Evolutionary conservation across 768 basidiomycete genomes (phyloP).

Genomic region (Mycena vulgaris): DNA sequence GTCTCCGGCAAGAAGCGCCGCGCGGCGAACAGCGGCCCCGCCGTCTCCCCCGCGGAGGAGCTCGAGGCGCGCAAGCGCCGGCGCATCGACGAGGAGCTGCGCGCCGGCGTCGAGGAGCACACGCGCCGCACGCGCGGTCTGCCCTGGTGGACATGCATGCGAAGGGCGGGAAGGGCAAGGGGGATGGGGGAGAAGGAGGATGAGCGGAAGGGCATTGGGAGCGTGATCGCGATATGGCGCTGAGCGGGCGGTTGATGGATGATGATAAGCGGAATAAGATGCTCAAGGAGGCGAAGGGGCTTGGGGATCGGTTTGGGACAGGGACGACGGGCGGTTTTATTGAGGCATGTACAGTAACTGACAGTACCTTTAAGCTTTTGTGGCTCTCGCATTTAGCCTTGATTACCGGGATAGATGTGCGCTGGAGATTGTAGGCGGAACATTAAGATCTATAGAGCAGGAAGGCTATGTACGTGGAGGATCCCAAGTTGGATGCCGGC

Average conservation of each 20-base stretch:
- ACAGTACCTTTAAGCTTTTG: no score
- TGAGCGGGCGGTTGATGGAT: constrained; percentile 92
- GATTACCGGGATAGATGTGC: no score
- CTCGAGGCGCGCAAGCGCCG: constrained; percentile 68
- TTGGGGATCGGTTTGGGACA: constrained; percentile 88
- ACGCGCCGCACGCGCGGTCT: constrained; percentile 70
- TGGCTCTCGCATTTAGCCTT: no score
- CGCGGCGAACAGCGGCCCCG: constrained; percentile 68
- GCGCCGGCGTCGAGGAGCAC: constrained; percentile 83
- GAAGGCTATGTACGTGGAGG: no score
- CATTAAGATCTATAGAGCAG: no score
- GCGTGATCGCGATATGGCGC: constrained; percentile 89
- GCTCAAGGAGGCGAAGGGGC: constrained; percentile 84
- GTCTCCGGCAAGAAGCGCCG: constrained; percentile 92
- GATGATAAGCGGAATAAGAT: constrained; percentile 84
- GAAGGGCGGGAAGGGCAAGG: constrained; percentile 52
- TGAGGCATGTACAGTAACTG: no score
- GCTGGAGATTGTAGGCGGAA: no score
- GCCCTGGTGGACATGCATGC: constrained; percentile 71
- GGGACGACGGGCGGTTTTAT: constrained; percentile 75
- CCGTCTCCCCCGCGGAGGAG: constrained; percentile 58
- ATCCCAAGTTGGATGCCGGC: no score
- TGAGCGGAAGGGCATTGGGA: constrained; percentile 89
- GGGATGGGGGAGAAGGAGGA: constrained; percentile 51
- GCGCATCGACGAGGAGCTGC: constrained; percentile 78